Base-by-base conservation (phyloP, 192 early-diverging fungal genomes). In the Spizellomyces sp. region DNA sequence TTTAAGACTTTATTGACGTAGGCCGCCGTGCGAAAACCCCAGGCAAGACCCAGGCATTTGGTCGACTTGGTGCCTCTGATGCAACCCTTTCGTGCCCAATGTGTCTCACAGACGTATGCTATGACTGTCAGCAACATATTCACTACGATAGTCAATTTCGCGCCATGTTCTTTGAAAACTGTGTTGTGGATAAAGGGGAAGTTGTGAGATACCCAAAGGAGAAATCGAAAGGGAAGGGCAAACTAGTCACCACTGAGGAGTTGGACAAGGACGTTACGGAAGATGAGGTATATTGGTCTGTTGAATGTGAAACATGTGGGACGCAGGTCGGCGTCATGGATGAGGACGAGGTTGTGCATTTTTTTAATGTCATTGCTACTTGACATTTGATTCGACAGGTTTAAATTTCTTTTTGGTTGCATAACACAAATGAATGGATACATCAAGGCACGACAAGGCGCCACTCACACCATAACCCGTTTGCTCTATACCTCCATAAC, bases 131-230 rank as follows among this genome's bases (percentile, higher is more conserved):
- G 74, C 77, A 81, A 84, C 89, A 91, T 55, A 86, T 85, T 6
- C 15, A 64, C 9, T 90, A 88, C 69, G 55, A 77, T 10, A 81
- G 81, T 58, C 89, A 91, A 64, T 91, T 81, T 70, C 75, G 89
- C 43, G 88, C 89, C 17, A 87, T 91, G 79, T 91, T 91, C 79
- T 88, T 90, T 3, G 82, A 83, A 48, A 79, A 87, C 69, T 91
- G 89, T 61, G 64, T 80, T 15, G 68, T 83, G 10, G 67, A 80
- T 45, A 75, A 72, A 15, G 80, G 59, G 19, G 85, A 84, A 45
- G 52, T 70, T 41, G 75, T 84, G 46, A 68, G 80, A 9, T 83
- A 10, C 5, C 22, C 58, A 48, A 45, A 21, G 50, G 56, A 54
- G 47, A 62, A 19, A 44, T 17, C 50, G 21, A 10, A 48, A 19